phyloP scores from a whole-genome alignment of 441 rosid genomes.

The Gossypium davidsonii region DNA sequence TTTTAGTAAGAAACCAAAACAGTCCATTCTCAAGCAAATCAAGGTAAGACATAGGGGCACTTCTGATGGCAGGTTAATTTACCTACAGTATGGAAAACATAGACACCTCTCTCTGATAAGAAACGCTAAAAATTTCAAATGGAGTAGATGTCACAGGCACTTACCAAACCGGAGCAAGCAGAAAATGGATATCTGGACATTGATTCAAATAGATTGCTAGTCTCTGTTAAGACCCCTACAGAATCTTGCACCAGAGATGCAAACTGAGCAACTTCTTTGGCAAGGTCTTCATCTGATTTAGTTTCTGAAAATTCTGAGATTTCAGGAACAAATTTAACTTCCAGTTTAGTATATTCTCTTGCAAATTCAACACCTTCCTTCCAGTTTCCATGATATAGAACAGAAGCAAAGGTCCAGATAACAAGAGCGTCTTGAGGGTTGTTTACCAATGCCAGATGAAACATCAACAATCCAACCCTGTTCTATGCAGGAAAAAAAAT shows the following conservation, averaged over 20 bases:
- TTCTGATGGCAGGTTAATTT: background rate
- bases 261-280: conserved; percentile 47
- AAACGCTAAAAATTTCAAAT: background rate
- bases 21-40: conserved; percentile 1
- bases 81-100: background rate
- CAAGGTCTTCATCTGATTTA: conserved; percentile 57
- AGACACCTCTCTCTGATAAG: background rate
- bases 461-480: conserved; percentile 86
- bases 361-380: conserved; percentile 58
- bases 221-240: conserved; percentile 37
- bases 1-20: background rate
- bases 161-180: conserved; percentile 50
- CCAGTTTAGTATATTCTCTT: conserved; percentile 36
- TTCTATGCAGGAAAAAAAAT: conserved; percentile 16
- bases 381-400: conserved; percentile 71
- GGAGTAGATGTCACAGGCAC: conserved; percentile 20
- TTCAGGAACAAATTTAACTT: conserved; percentile 47
- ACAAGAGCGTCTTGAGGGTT: conserved; percentile 73
- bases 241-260: conserved; percentile 43
- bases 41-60: background rate
- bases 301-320: conserved; percentile 41
- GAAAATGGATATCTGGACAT: conserved; percentile 36
- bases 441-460: conserved; percentile 73
- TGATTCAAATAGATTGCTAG: conserved; percentile 28
- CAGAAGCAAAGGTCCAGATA: conserved; percentile 65